These are phyloP conservation scores for Beauveria caledonica DNA, from an alignment of 2,329 filamentous ascomycete genomes.

Conservation along the genomic window DNA sequence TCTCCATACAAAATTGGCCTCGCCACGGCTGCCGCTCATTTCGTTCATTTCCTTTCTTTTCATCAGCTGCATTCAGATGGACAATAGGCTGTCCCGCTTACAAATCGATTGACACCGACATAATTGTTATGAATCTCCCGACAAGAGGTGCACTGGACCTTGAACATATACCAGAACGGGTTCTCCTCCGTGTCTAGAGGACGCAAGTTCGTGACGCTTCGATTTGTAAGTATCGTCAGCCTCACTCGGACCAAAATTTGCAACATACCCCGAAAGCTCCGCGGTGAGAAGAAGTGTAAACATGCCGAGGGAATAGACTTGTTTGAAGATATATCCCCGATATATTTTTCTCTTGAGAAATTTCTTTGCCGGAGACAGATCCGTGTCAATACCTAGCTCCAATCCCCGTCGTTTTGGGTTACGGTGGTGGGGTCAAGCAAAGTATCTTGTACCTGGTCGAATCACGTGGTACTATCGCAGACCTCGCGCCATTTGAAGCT, in stretches of 20 bases:
- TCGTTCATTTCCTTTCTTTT: conserved; percentile 71
- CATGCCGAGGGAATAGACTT: conserved; percentile 38
- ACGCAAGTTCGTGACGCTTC: conserved; percentile 80
- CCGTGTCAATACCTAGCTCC: not conserved
- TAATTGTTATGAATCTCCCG: conserved; percentile 82
- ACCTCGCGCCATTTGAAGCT: conserved; percentile 7
- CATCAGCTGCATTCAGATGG: not conserved
- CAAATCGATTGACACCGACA: conserved; percentile 81
- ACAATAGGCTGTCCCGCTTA: conserved; percentile 35
- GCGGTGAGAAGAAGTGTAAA: conserved; percentile 58
- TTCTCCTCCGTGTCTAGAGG: conserved; percentile 73
- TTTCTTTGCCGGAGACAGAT: not conserved
- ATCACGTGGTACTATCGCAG: not conserved
- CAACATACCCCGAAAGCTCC: conserved; percentile 57
- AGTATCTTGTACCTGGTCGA: not conserved
- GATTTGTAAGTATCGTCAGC: conserved; percentile 6
- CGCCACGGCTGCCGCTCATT: conserved; percentile 84
- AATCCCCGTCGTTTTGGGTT: not conserved
- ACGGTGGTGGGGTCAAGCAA: not conserved
- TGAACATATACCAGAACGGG: conserved; percentile 96
- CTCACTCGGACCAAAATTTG: too few species aligned
- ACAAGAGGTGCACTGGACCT: conserved; percentile 96
- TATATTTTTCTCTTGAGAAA: not conserved
- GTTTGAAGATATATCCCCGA: not conserved
- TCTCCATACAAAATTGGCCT: conserved; percentile 99